Evolutionary conservation across 140 eudicot species (phyloP).

Genomic region (Ambrosia hybrid): DNA sequence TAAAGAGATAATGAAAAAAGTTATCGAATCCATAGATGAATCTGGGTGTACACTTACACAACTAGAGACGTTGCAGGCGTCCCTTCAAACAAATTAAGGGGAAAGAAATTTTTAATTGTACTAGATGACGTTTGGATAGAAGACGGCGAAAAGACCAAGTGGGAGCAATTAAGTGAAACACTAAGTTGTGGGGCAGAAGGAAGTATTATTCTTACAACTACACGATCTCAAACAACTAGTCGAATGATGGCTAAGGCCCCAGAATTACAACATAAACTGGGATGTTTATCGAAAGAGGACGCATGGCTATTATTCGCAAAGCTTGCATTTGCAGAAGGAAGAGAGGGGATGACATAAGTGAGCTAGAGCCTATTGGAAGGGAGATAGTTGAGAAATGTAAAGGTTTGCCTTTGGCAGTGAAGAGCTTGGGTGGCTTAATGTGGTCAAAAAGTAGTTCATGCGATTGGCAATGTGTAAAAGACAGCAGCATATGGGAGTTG

Average conservation of each 20-base stretch:
- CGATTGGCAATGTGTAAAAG: neutral
- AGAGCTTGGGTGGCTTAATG: constrained; percentile 25
- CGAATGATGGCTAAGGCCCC: neutral
- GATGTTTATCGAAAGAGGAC: constrained; percentile 17
- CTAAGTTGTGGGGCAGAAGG: constrained; percentile 11
- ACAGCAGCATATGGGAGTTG: too few species aligned
- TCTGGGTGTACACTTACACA: neutral
- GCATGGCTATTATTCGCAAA: constrained; percentile 18
- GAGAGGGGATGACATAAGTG: neutral
- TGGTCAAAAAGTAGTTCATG: constrained; percentile 12
- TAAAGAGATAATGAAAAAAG: neutral
- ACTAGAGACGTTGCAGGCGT: neutral
- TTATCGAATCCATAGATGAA: neutral
- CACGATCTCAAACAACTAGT: constrained; percentile 1
- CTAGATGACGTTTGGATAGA: neutral
- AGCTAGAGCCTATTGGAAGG: constrained; percentile 20
- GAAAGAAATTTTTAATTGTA: constrained; percentile 13
- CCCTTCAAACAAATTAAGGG: neutral
- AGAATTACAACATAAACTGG: constrained; percentile 6
- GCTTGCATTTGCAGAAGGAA: constrained; percentile 17
- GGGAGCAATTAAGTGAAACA: constrained; percentile 11
- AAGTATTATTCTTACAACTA: constrained; percentile 13
- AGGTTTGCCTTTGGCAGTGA: constrained; percentile 28
- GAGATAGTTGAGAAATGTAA: constrained; percentile 24
- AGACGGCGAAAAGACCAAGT: neutral